A percentile compares a stretch with the other conserved stretches of the same genome.
Conservation (phyloP, 306 rosid genomes). For the Benincasa hispida region DNA sequence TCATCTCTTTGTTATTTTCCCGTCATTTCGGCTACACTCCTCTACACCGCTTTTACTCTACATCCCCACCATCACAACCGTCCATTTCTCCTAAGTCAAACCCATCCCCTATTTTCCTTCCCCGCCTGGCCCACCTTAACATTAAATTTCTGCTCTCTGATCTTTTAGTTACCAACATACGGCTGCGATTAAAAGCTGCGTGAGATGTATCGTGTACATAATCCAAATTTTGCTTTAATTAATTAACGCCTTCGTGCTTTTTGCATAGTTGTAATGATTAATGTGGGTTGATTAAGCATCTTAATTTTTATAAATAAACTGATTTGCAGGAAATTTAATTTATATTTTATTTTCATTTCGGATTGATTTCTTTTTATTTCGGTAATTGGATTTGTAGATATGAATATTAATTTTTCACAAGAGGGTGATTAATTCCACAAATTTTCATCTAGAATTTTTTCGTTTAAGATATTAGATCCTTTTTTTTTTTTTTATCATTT, state of each 20-base stretch:
- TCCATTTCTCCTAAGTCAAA: neutral
- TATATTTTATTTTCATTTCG: no score
- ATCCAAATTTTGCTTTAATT: neutral
- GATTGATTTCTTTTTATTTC: neutral
- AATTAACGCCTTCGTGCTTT: neutral
- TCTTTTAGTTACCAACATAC: neutral
- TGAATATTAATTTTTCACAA: neutral
- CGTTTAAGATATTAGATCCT: neutral
- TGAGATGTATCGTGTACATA: neutral
- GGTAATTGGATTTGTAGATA: neutral
- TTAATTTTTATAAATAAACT: neutral
- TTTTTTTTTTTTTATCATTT: neutral
- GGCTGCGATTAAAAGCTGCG: neutral
- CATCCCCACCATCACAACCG: constrained; percentile 1
- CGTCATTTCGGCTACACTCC: neutral
- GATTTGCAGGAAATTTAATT: neutral
- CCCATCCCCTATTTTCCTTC: neutral
- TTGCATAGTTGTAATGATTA: neutral
- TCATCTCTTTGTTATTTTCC: constrained; percentile 31
- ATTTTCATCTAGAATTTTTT: neutral
- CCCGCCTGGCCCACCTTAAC: neutral
- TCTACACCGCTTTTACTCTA: neutral
- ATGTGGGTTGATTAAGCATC: neutral
- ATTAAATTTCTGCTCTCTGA: neutral
- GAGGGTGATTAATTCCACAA: neutral